A percentile compares a stretch with the other conserved stretches of the same genome.
phyloP scores from a whole-genome alignment of 1,284 basidiomycete genomes.

The Veloporphyrellus conicus region DNA sequence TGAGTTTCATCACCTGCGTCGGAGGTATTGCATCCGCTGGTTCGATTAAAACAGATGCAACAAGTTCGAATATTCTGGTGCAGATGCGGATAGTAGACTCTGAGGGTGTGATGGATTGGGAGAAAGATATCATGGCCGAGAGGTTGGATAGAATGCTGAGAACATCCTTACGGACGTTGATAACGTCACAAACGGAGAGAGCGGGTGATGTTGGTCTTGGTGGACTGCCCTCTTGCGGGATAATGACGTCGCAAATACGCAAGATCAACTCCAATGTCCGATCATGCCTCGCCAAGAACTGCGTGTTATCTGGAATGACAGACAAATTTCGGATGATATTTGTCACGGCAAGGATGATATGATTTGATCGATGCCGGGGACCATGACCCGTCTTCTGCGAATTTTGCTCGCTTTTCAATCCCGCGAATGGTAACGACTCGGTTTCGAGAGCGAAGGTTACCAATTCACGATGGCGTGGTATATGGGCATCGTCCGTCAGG shows the following conservation, averaged over 20 bases:
- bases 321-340: conserved; percentile 89
- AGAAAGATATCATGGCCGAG: conserved; percentile 49
- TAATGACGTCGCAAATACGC: conserved; percentile 53
- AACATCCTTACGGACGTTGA: conserved; percentile 75
- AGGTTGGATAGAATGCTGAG: conserved; percentile 72
- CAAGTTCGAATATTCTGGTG: conserved; percentile 60
- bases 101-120: conserved; percentile 34
- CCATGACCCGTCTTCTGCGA: conserved; percentile 45
- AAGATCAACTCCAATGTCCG: conserved; percentile 66
- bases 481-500: conserved; percentile 32
- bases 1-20: conserved; percentile 51
- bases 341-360: conserved; percentile 66
- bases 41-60: conserved; percentile 76
- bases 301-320: conserved; percentile 66
- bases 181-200: conserved; percentile 67
- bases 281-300: conserved; percentile 63
- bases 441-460: conserved; percentile 55
- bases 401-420: conserved; percentile 46
- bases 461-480: conserved; percentile 64
- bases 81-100: conserved; percentile 43
- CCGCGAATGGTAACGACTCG: conserved; percentile 55
- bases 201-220: conserved; percentile 48
- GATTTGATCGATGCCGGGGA: conserved; percentile 60
- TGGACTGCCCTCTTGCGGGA: conserved; percentile 38
- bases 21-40: conserved; percentile 62